Conservation (phyloP, 2,329 filamentous ascomycete genomes). For the Aschersonia sp. region DNA sequence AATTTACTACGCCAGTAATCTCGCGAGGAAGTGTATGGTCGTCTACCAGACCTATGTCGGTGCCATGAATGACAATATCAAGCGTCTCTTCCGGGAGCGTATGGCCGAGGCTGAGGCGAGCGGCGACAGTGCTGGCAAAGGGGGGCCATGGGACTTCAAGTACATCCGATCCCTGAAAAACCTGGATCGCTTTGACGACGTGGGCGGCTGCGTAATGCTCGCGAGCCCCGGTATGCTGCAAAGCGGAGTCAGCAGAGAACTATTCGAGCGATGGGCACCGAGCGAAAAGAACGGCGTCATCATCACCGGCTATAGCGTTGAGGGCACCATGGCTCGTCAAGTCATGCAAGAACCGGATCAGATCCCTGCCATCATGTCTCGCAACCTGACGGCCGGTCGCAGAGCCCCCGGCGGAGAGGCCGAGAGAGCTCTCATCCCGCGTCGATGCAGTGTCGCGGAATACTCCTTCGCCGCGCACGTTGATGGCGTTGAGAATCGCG, state of each 20-base stretch:
- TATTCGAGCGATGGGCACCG: constrained; percentile 90
- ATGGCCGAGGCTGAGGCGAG: constrained; percentile 81
- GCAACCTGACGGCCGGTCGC: constrained; percentile 48
- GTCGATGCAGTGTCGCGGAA: constrained; percentile 85
- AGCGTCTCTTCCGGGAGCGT: constrained; percentile 78
- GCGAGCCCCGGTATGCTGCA: constrained; percentile 97
- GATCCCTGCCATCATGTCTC: constrained; percentile 86
- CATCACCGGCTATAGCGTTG: constrained; percentile 95
- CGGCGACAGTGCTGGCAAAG: constrained; percentile 59
- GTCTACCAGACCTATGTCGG: constrained; percentile 97
- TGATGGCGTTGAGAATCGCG: constrained; percentile 86
- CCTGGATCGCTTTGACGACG: constrained; percentile 88
- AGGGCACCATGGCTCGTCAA: constrained; percentile 95
- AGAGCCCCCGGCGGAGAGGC: constrained; percentile 50
- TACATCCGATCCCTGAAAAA: constrained; percentile 86
- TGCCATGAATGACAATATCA: constrained; percentile 99
- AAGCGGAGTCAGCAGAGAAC: constrained; percentile 82
- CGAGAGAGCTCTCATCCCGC: constrained; percentile 84
- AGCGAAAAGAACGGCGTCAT: constrained; percentile 96
- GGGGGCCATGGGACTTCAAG: constrained; percentile 91
- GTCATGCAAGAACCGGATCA: constrained; percentile 90
- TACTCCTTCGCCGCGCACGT: constrained; percentile 95
- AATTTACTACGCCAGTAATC: constrained; percentile 94
- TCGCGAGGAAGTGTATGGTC: constrained; percentile 94
- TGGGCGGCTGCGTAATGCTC: constrained; percentile 92